Percentiles rank a stretch among this genome's conserved stretches.
These are phyloP conservation scores for Coprinopsis cinerea DNA, from an alignment of 768 basidiomycete species.

Conservation along the genomic window DNA sequence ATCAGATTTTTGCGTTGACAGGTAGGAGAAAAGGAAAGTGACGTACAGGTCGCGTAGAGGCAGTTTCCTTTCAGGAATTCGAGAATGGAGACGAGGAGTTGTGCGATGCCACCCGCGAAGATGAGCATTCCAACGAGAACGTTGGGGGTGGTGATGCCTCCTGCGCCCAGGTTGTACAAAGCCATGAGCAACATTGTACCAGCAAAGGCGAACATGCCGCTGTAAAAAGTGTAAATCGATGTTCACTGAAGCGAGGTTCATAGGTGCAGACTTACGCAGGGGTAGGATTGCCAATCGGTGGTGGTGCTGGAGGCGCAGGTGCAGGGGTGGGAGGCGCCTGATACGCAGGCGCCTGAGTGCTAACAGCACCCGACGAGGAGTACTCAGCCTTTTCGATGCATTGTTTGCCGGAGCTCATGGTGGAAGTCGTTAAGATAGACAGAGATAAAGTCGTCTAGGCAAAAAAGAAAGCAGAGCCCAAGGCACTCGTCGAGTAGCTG, in stretches of 20 bases:
- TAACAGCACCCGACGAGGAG: neutral
- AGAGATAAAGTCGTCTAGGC: too few relatives aligned
- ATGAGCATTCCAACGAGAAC: constrained; percentile 11
- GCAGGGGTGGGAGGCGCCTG: neutral
- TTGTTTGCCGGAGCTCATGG: neutral
- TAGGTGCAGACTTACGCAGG: constrained; percentile 5
- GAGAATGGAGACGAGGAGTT: constrained; percentile 6
- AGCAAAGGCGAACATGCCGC: constrained; percentile 12
- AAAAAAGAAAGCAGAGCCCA: neutral
- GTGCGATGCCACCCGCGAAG: constrained; percentile 9
- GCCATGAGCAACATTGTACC: constrained; percentile 12
- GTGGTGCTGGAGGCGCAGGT: neutral
- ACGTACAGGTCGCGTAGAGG: constrained; percentile 10
- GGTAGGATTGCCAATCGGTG: constrained; percentile 7
- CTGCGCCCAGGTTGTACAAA: constrained; percentile 12
- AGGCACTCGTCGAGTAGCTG: neutral
- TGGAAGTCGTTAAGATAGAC: neutral
- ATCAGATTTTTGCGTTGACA: neutral
- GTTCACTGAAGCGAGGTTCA: neutral
- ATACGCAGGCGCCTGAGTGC: neutral
- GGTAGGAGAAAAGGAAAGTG: neutral
- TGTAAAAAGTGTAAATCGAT: neutral
- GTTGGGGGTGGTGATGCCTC: constrained; percentile 6
- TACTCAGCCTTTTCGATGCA: constrained; percentile 8
- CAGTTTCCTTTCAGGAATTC: constrained; percentile 9